Percentiles rank a stretch among this genome's conserved stretches.
Conservation (phyloP, 108 stramenopile genomes). For the Thalassiosira profunda region DNA sequence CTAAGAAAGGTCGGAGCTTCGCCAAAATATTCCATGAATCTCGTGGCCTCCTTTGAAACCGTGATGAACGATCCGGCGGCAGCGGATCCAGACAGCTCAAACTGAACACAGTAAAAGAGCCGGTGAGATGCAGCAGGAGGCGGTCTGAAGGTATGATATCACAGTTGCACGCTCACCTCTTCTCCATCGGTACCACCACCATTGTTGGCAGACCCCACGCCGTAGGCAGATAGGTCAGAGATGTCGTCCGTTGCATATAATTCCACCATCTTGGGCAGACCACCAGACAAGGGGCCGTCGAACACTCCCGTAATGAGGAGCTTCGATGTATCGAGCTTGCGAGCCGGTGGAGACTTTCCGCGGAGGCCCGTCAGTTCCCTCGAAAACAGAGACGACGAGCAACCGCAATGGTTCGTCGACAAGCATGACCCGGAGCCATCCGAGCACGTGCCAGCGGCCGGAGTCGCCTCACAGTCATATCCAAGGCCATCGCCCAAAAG, state of each 20-base stretch:
- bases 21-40: conserved; percentile 28
- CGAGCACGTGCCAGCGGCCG: no score
- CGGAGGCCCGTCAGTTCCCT: no score
- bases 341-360: no score
- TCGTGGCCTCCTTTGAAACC: conserved; percentile 2
- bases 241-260: conserved; percentile 19
- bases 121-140: no score
- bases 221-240: conserved; percentile 24
- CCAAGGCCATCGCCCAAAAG: conserved; percentile 19
- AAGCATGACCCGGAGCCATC: no score
- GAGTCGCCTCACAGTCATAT: no score
- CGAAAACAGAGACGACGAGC: no score
- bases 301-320: conserved; percentile 32
- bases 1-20: conserved; percentile 17
- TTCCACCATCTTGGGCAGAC: conserved; percentile 28
- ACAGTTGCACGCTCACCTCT: no score
- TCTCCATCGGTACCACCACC: conserved; percentile 12
- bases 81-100: conserved; percentile 13
- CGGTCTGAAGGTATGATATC: no score
- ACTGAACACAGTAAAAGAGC: no score
- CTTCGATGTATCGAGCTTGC: no score
- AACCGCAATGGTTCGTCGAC: no score
- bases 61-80: conserved; percentile 25
- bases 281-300: conserved; percentile 25
- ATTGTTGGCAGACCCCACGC: conserved; percentile 35